phyloP scores from a whole-genome alignment of 2,329 filamentous ascomycete genomes.

The Blumeriella jaapii region DNA sequence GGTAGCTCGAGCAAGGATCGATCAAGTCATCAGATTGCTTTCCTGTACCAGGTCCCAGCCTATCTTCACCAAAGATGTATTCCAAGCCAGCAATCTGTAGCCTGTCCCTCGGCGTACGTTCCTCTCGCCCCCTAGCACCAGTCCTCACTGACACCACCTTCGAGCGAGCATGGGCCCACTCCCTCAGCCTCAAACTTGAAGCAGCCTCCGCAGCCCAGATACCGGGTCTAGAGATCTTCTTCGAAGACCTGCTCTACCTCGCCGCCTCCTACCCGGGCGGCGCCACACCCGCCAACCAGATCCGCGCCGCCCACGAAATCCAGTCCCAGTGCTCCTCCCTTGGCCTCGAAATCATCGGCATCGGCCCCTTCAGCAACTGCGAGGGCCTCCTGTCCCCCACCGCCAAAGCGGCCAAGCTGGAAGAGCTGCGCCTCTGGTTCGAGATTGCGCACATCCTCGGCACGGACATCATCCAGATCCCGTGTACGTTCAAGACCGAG shows the following conservation, averaged over 20 bases:
- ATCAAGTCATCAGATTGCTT: too few species aligned
- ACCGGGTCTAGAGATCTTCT: constrained; percentile 63
- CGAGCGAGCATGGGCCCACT: constrained; percentile 59
- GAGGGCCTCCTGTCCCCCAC: constrained; percentile 57
- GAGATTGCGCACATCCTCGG: constrained; percentile 49
- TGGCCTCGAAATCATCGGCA: constrained; percentile 41
- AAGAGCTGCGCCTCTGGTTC: constrained; percentile 60
- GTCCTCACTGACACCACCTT: constrained; percentile 27
- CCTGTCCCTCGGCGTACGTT: constrained; percentile 54
- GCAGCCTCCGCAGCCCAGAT: constrained; percentile 55
- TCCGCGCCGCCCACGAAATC: constrained; percentile 47
- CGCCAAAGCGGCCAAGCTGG: constrained; percentile 44
- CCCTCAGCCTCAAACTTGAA: constrained; percentile 54
- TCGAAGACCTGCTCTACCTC: constrained; percentile 60
- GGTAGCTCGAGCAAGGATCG: too few species aligned
- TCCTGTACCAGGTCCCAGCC: background rate
- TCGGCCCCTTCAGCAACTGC: constrained; percentile 63
- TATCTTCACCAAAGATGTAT: constrained; percentile 31
- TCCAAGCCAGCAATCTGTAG: constrained; percentile 60
- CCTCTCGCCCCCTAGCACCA: background rate
- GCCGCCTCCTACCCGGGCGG: constrained; percentile 29
- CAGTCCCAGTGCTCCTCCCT: constrained; percentile 44
- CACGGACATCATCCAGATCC: constrained; percentile 65
- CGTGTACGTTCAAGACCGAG: constrained; percentile 45
- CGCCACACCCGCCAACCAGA: constrained; percentile 31